Evolutionary conservation across 2,329 filamentous ascomycete genomes (phyloP).

Genomic region (Ophiocordyceps camponoti-floridani): DNA sequence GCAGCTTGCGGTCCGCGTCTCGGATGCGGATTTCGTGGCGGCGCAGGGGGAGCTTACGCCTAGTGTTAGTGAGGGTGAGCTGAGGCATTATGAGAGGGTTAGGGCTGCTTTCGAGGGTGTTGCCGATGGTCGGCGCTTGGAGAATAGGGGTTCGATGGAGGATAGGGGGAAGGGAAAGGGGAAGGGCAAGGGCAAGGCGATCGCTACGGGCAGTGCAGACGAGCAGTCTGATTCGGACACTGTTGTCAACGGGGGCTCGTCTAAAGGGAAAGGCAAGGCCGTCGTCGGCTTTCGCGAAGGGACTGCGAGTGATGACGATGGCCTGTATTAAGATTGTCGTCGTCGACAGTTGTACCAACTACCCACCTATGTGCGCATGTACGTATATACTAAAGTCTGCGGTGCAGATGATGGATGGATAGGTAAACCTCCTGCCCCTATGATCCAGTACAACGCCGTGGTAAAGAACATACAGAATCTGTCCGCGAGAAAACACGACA

Average conservation of each 20-base stretch:
- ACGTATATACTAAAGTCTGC: background rate
- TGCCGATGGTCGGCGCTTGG: slow-evolving; percentile 1
- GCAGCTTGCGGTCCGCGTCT: slow-evolving; percentile 76
- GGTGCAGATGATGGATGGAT: background rate
- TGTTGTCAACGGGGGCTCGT: slow-evolving; percentile 8
- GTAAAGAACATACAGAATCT: background rate
- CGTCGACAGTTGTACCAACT: too few relatives aligned
- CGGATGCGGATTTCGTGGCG: slow-evolving; percentile 69
- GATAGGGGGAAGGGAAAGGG: slow-evolving; percentile 19
- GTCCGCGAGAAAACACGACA: background rate
- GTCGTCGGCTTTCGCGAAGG: slow-evolving; percentile 32
- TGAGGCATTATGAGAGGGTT: slow-evolving; percentile 79
- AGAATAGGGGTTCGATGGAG: background rate
- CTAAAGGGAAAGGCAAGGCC: slow-evolving; percentile 39
- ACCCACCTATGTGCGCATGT: background rate
- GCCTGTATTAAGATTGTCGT: slow-evolving; percentile 25
- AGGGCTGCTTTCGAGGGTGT: slow-evolving; percentile 62
- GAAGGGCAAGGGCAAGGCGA: slow-evolving; percentile 16
- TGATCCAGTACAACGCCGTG: background rate
- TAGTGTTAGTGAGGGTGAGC: slow-evolving; percentile 79
- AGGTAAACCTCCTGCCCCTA: background rate
- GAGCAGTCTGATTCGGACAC: background rate
- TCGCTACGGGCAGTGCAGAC: slow-evolving; percentile 10
- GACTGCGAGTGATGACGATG: slow-evolving; percentile 38
- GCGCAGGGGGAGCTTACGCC: slow-evolving; percentile 80